Percentiles rank a stretch among this genome's conserved stretches.
Conservation (phyloP, 176 grass and related monocot species). For the sorghum (Sorghum bicolor) region DNA sequence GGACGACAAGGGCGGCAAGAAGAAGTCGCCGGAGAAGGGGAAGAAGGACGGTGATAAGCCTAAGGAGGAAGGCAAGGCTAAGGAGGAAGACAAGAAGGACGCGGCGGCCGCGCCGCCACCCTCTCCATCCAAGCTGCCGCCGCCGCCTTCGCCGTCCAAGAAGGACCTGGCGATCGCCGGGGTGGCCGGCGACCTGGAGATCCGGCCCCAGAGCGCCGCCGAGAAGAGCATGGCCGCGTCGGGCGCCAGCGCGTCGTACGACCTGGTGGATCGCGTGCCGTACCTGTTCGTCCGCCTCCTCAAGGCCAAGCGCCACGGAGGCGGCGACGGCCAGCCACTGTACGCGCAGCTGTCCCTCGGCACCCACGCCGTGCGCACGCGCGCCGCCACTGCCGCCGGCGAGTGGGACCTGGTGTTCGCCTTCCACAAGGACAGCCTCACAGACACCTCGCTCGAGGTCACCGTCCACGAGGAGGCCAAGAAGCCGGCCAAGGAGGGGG, state of each 20-base stretch:
- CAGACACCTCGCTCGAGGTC: conserved; percentile 71
- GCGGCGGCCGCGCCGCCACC: background rate
- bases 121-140: conserved; percentile 33
- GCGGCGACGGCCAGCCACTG: conserved; percentile 20
- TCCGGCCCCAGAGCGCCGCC: conserved; percentile 43
- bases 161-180: conserved; percentile 40
- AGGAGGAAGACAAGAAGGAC: conserved; percentile 44
- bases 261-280: conserved; percentile 76
- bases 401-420: conserved; percentile 99
- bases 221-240: conserved; percentile 49
- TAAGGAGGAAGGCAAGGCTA: conserved; percentile 42
- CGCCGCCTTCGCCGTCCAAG: conserved; percentile 55
- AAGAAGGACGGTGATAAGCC: conserved; percentile 59
- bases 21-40: conserved; percentile 54
- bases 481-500: conserved; percentile 39
- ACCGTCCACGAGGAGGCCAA: conserved; percentile 64
- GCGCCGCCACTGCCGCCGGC: conserved; percentile 21
- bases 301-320: conserved; percentile 65
- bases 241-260: conserved; percentile 46
- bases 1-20: conserved; percentile 42
- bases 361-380: conserved; percentile 69
- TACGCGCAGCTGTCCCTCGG: conserved; percentile 78
- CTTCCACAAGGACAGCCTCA: conserved; percentile 88
- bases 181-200: conserved; percentile 67
- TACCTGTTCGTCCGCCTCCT: conserved; percentile 97